phyloP scores from a whole-genome alignment of 495 filamentous ascomycete genomes.

The Penicillium longicatenatum region DNA sequence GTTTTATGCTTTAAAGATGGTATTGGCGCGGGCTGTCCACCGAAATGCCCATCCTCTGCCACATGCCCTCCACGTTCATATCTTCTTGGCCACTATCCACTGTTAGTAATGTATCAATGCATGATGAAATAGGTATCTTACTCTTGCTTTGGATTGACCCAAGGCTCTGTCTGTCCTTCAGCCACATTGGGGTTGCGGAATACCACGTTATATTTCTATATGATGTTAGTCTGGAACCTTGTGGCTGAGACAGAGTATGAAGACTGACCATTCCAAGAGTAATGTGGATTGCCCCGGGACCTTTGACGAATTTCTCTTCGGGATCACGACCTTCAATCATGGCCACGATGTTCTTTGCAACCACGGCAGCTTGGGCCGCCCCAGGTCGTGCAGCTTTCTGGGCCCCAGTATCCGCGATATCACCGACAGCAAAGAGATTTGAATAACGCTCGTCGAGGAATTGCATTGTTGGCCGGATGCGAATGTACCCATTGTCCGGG shows the following conservation, averaged over 20 bases:
- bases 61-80: constrained; percentile 52
- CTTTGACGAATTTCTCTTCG: constrained; percentile 34
- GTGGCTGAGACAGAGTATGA: background rate
- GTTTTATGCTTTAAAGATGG: constrained; percentile 1
- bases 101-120: constrained; percentile 7
- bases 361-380: constrained; percentile 52
- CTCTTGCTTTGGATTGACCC: constrained; percentile 44
- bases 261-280: constrained; percentile 53
- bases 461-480: constrained; percentile 58
- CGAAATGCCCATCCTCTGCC: constrained; percentile 37
- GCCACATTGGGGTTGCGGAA: constrained; percentile 51
- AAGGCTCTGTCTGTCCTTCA: constrained; percentile 48
- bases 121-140: constrained; percentile 26
- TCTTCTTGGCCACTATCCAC: constrained; percentile 46
- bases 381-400: constrained; percentile 58
- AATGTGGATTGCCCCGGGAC: constrained; percentile 49
- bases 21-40: constrained; percentile 23
- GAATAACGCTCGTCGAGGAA: constrained; percentile 48
- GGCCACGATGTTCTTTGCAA: constrained; percentile 54
- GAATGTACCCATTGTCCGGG: constrained; percentile 51
- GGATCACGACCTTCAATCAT: constrained; percentile 41
- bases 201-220: constrained; percentile 49
- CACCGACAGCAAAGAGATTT: constrained; percentile 60
- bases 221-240: background rate
- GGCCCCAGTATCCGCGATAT: constrained; percentile 61